Base-by-base conservation (phyloP, 2,329 filamentous ascomycete genomes). In the Epichloe uncinata region DNA sequence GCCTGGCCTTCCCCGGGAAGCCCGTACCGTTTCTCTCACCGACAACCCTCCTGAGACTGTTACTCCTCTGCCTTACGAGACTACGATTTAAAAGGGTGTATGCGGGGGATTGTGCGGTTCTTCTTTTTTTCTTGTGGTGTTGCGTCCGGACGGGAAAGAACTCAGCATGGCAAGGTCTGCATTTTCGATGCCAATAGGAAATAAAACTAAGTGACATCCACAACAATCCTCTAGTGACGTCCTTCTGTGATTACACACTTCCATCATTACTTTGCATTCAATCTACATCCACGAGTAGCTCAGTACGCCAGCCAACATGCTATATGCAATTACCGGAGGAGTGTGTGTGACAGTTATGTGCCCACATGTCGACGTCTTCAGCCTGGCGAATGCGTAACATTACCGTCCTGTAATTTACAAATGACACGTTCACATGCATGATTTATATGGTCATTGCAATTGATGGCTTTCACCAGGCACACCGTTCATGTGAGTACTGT, bases 61-160 rank as follows among this genome's bases (percentile, higher is more conserved):
- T 66, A 82, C 83, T 56, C 89, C 91, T 63, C 80, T 97, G 63
- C 75, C 93, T 66, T 98, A 97, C 83, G 93, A 97, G 81, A 98
- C 93, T 65, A 91, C 87, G 69, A 97, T 98, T 73, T 98, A 93
- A 82, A 67, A 62, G 57, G 47, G 49, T 57, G 55, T 54, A 46
- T 52, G 54, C 45, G 49, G 34, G 22, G 26, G 40, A 42, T 20
- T 50, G 37, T 50, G 46, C 47, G 50, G 60, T 62, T 62, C 59
- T 65, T 41, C 11, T 45, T 66, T 64, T 67, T 67, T 67, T 63
- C 61, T 67, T 68, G 65, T 61, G 66, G 66, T 68, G 63, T 66
- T 69, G 61, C 59, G 64, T 66, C 64, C 59, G 66, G 66, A 66
- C 65, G 66, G 66, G 64, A 68, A 67, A 66, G 64, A 67, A 64